Evolutionary conservation across 1,284 basidiomycete genomes (phyloP).

Genomic region (Moniliella sp.): DNA sequence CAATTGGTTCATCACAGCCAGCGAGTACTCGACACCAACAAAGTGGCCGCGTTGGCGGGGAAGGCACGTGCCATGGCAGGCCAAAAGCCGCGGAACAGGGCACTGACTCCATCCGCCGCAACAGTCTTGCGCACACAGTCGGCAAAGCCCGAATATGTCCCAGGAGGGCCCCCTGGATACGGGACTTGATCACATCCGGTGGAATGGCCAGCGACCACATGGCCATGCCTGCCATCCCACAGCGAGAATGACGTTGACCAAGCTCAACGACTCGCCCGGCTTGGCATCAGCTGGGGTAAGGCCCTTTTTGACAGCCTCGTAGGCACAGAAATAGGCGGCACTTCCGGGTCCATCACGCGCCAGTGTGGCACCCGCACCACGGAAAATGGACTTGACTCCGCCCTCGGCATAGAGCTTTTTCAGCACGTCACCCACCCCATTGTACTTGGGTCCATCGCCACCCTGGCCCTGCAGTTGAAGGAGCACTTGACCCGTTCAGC

Average conservation of each 20-base stretch:
- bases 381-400: constrained; percentile 71
- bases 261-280: constrained; percentile 58
- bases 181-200: constrained; percentile 51
- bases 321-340: too few species aligned
- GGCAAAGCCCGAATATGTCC: constrained; percentile 77
- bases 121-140: constrained; percentile 84
- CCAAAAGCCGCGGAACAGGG: constrained; percentile 89
- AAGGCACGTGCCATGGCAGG: constrained; percentile 78
- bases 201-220: constrained; percentile 43
- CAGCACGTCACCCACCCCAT: constrained; percentile 75
- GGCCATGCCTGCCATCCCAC: constrained; percentile 79
- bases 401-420: constrained; percentile 81
- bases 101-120: constrained; percentile 61
- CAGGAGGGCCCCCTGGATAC: constrained; percentile 89
- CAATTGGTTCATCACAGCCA: constrained; percentile 48
- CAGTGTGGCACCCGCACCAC: constrained; percentile 75
- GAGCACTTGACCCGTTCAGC: constrained; percentile 93
- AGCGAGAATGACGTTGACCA: constrained; percentile 68
- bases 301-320: constrained; percentile 73
- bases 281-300: constrained; percentile 53
- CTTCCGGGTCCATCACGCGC: constrained; percentile 85
- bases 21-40: constrained; percentile 62
- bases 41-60: constrained; percentile 85
- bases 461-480: constrained; percentile 76
- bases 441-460: constrained; percentile 51